These are phyloP conservation scores for Penicillium sp. DNA, from an alignment of 2,329 filamentous ascomycete genomes.

Conservation along the genomic window DNA sequence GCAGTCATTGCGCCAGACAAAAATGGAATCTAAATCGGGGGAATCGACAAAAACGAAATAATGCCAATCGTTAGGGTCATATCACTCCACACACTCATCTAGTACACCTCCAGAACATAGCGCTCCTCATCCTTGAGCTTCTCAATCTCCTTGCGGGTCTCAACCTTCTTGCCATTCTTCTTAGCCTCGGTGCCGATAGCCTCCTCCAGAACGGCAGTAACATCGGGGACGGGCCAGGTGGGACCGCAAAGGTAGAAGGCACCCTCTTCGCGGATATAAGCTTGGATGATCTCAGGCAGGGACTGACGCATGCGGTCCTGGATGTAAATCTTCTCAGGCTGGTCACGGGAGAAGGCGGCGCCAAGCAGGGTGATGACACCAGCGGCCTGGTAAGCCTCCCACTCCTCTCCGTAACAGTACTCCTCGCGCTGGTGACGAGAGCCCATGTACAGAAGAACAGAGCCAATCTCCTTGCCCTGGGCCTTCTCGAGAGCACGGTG, in stretches of 20 bases:
- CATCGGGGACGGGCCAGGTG: slow-evolving; percentile 97
- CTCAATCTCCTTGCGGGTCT: slow-evolving; percentile 90
- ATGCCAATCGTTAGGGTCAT: slow-evolving; percentile 23
- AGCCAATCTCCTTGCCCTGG: slow-evolving; percentile 92
- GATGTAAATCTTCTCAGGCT: slow-evolving; percentile 98
- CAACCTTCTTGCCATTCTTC: slow-evolving; percentile 73
- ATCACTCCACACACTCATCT: slow-evolving; percentile 37
- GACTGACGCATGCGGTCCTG: slow-evolving; percentile 97
- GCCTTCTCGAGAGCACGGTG: slow-evolving; percentile 97
- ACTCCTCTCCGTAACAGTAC: slow-evolving; percentile 98
- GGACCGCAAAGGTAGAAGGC: slow-evolving; percentile 97
- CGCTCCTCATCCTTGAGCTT: slow-evolving; percentile 91
- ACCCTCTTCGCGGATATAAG: slow-evolving; percentile 85
- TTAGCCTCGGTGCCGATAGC: slow-evolving; percentile 79
- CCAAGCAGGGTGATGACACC: slow-evolving; percentile 94
- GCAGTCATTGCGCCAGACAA: slow-evolving; percentile 23
- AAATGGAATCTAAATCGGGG: slow-evolving; percentile 25
- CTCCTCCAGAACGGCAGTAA: slow-evolving; percentile 91
- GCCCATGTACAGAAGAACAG: slow-evolving; percentile 94
- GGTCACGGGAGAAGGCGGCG: slow-evolving; percentile 92
- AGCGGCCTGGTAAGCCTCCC: slow-evolving; percentile 96
- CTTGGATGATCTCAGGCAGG: slow-evolving; percentile 77
- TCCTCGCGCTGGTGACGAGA: slow-evolving; percentile 97
- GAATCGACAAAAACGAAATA: slow-evolving; percentile 23
- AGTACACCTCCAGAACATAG: slow-evolving; percentile 98